Percentiles rank a stretch among this genome's conserved stretches.
phyloP scores from a whole-genome alignment of 176 grass and related monocot genomes.

The Echinochloa phyllopogon region DNA sequence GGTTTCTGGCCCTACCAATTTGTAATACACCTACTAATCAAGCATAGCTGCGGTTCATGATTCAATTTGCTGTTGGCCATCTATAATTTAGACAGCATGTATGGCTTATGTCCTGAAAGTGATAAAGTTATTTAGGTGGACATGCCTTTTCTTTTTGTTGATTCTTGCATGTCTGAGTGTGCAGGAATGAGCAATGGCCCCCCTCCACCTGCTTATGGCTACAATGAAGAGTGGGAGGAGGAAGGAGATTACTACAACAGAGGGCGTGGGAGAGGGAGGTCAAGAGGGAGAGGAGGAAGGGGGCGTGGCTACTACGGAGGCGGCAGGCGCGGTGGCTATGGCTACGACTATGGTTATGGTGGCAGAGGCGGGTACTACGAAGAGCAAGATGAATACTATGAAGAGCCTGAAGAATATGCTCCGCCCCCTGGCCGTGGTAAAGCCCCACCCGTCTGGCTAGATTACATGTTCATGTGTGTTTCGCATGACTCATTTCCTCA shows the following conservation, averaged over 20 bases:
- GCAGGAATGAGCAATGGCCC: conserved; percentile 66
- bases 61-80: background rate
- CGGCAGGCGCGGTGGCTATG: conserved; percentile 58
- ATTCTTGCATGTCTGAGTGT: conserved; percentile 31
- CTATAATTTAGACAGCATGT: background rate
- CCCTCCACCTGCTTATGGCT: conserved; percentile 45
- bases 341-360: conserved; percentile 62
- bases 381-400: conserved; percentile 63
- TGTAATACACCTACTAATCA: background rate
- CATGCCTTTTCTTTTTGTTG: background rate
- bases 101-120: background rate
- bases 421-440: conserved; percentile 66
- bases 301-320: conserved; percentile 60
- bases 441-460: background rate
- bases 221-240: conserved; percentile 53
- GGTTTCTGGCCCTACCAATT: background rate
- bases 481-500: background rate
- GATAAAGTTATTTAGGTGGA: background rate
- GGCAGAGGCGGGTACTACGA: conserved; percentile 49
- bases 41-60: background rate
- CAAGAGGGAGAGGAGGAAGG: conserved; percentile 52
- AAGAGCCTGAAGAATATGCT: conserved; percentile 44
- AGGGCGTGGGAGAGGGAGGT: conserved; percentile 65
- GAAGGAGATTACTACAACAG: conserved; percentile 60
- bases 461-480: background rate